phyloP scores from a whole-genome alignment of 1,139 yeast species.

The Suhomyces bokatorum region DNA sequence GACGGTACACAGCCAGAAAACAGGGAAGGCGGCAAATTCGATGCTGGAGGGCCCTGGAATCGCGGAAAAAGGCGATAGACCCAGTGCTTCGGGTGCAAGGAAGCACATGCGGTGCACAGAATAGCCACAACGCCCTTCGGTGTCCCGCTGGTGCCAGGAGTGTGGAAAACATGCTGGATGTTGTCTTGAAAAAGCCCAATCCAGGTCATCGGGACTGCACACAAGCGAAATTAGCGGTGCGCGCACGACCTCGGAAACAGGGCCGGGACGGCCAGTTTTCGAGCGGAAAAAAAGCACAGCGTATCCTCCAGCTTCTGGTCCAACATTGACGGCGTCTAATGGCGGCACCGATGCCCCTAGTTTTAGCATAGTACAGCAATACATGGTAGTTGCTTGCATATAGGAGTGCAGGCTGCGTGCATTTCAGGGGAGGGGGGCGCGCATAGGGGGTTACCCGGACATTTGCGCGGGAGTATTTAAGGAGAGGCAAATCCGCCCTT shows the following conservation, averaged over 20 bases:
- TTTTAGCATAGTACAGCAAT: conserved; percentile 9
- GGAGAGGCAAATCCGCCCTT: conserved; percentile 13
- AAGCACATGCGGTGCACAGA: neutral
- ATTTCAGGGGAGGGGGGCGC: conserved; percentile 68
- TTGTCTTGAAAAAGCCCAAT: neutral
- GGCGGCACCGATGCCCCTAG: neutral
- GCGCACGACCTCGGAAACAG: conserved; percentile 4
- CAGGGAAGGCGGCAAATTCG: neutral
- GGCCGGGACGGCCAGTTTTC: neutral
- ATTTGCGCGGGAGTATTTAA: conserved; percentile 26
- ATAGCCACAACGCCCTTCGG: neutral
- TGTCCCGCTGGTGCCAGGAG: neutral
- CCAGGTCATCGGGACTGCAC: conserved; percentile 11
- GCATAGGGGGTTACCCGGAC: conserved; percentile 52
- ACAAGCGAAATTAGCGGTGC: neutral
- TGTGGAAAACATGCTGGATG: neutral
- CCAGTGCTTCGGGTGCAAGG: too few relatives aligned
- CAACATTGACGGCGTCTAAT: too few relatives aligned
- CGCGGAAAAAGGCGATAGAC: too few relatives aligned
- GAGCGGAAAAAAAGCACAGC: neutral
- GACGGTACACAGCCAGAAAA: neutral
- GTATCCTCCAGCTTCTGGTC: neutral
- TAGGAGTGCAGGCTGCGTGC: conserved; percentile 39
- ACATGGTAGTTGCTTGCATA: conserved; percentile 6
- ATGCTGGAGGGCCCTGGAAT: too few relatives aligned